Evolutionary conservation across 192 early-diverging fungal genomes (phyloP).

Genomic region (Coemansia pectinata): DNA sequence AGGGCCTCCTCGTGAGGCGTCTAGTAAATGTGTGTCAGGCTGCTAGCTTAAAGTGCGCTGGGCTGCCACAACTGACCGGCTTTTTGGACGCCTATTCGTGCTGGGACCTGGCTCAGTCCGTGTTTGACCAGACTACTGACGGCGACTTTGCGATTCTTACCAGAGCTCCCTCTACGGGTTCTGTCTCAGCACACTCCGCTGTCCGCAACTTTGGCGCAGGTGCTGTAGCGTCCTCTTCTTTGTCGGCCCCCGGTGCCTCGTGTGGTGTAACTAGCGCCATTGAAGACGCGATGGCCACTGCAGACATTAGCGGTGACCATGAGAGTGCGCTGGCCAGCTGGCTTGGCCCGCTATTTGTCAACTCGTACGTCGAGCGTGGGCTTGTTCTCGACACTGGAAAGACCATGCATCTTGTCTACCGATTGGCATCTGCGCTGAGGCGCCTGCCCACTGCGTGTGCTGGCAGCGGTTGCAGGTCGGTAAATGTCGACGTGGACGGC

Average conservation of each 20-base stretch:
- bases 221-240: not conserved
- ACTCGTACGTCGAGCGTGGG: constrained; percentile 59
- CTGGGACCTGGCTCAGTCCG: constrained; percentile 39
- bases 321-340: constrained; percentile 18
- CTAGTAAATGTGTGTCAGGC: constrained; percentile 21
- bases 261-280: not conserved
- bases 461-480: not conserved
- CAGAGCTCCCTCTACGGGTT: not conserved
- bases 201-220: not conserved
- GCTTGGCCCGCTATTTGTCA: constrained; percentile 52
- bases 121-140: constrained; percentile 42
- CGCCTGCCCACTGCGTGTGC: constrained; percentile 17
- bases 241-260: not conserved
- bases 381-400: constrained; percentile 62
- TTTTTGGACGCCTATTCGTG: constrained; percentile 37
- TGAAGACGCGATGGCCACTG: constrained; percentile 4
- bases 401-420: constrained; percentile 55
- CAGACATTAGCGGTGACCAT: constrained; percentile 1
- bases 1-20: constrained; percentile 25
- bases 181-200: not conserved
- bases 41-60: constrained; percentile 23
- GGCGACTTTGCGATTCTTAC: constrained; percentile 52
- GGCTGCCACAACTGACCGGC: constrained; percentile 14
- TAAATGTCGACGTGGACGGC: constrained; percentile 2
- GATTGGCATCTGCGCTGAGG: constrained; percentile 26